Conservation (phyloP, 805 yeast genomes). For the Candida wancherniae region DNA sequence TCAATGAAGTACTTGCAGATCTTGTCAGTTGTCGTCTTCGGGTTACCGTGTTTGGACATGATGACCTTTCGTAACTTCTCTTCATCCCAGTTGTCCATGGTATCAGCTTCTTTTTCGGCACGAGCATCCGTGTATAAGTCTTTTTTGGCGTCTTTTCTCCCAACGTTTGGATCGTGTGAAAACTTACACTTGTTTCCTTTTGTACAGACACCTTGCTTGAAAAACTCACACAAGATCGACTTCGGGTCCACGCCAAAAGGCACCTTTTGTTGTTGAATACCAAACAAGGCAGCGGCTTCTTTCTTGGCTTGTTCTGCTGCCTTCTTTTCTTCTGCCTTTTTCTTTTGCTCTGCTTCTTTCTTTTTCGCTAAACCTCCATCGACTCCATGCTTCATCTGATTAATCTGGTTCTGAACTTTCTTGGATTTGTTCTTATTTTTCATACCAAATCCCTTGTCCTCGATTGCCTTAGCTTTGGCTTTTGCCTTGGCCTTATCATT, state of each 20-base stretch:
- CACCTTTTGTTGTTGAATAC: slow-evolving; percentile 72
- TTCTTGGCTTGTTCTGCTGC: slow-evolving; percentile 86
- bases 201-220: slow-evolving; percentile 81
- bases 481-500: slow-evolving; percentile 61
- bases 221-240: slow-evolving; percentile 82
- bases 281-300: slow-evolving; percentile 78
- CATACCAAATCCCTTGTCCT: slow-evolving; percentile 89
- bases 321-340: slow-evolving; percentile 72
- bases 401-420: slow-evolving; percentile 66
- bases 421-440: slow-evolving; percentile 93
- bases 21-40: slow-evolving; percentile 87
- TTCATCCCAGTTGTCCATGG: slow-evolving; percentile 97
- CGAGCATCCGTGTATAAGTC: slow-evolving; percentile 91
- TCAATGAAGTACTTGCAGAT: slow-evolving; percentile 92
- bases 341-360: slow-evolving; percentile 69
- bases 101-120: slow-evolving; percentile 66
- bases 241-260: slow-evolving; percentile 98
- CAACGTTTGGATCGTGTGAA: slow-evolving; percentile 81
- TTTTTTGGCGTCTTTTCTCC: slow-evolving; percentile 83
- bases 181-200: slow-evolving; percentile 87
- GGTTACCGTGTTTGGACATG: slow-evolving; percentile 89
- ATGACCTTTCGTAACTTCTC: slow-evolving; percentile 86
- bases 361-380: slow-evolving; percentile 54
- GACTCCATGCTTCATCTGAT: slow-evolving; percentile 37
- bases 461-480: slow-evolving; percentile 60